phyloP scores from a whole-genome alignment of 495 filamentous ascomycete genomes.

The Pseudoneurospora amorphoporcata region DNA sequence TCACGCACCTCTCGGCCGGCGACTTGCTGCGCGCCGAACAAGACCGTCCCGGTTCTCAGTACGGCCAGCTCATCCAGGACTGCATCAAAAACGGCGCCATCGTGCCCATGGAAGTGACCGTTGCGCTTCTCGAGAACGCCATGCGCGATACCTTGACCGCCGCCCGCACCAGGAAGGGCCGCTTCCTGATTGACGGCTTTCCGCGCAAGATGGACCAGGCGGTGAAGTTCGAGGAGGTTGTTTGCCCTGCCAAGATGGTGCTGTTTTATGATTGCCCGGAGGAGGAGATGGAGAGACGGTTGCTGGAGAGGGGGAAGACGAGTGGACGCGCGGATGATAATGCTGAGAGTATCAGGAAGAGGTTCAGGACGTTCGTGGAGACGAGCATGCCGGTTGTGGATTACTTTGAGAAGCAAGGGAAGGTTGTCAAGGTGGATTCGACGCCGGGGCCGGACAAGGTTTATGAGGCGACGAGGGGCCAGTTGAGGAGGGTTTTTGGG shows the following conservation, averaged over 20 bases:
- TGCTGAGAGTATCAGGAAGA: conserved; percentile 86
- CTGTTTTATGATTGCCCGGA: conserved; percentile 90
- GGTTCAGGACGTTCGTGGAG: conserved; percentile 86
- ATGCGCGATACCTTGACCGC: conserved; percentile 56
- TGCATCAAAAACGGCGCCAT: conserved; percentile 91
- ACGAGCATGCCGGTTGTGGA: conserved; percentile 96
- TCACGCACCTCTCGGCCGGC: conserved; percentile 85
- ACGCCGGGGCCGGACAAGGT: conserved; percentile 60
- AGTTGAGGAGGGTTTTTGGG: conserved; percentile 26
- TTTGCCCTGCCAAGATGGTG: conserved; percentile 70
- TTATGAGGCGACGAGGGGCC: conserved; percentile 52
- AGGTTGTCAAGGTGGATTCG: conserved; percentile 69
- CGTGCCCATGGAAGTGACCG: conserved; percentile 98
- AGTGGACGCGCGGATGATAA: conserved; percentile 89
- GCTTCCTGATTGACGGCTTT: conserved; percentile 92
- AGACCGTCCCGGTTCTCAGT: conserved; percentile 69
- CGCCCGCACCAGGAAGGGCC: conserved; percentile 29
- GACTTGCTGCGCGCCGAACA: conserved; percentile 93
- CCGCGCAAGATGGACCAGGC: conserved; percentile 97
- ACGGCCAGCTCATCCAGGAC: conserved; percentile 77
- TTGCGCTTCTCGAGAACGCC: conserved; percentile 82
- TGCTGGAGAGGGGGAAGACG: conserved; percentile 86
- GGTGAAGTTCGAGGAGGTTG: conserved; percentile 78
- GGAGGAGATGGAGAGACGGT: conserved; percentile 67
- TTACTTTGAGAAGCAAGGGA: conserved; percentile 62